A percentile compares a stretch with the other conserved stretches of the same genome.
These are phyloP conservation scores for Vaccinium vitisidaea DNA, from an alignment of 148 eudicot genomes.

Conservation along the genomic window DNA sequence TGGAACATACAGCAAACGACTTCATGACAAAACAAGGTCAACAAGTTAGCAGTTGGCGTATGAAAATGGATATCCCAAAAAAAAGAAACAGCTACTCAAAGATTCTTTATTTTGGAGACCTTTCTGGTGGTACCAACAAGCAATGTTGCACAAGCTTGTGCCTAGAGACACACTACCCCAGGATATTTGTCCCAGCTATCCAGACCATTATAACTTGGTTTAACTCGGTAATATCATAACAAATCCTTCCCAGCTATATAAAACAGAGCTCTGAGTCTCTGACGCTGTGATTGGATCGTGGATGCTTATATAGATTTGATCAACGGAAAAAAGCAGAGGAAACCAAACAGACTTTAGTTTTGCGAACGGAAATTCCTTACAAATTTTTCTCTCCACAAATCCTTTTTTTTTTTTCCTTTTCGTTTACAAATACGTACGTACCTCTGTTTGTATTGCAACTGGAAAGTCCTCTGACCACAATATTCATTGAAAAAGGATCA, in stretches of 20 bases:
- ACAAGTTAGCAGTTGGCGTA: not conserved
- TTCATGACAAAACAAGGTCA: not conserved
- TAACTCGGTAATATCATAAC: not conserved
- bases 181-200: not conserved
- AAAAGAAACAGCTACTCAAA: not conserved
- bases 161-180: not conserved
- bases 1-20: conserved; percentile 9
- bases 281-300: not conserved
- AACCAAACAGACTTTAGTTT: not conserved
- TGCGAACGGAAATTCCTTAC: too few species aligned
- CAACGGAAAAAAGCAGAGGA: not conserved
- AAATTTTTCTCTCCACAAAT: not conserved
- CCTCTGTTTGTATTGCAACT: conserved; percentile 26
- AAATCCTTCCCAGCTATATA: not conserved
- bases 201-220: not conserved
- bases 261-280: not conserved
- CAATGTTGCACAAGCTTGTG: not conserved
- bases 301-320: not conserved
- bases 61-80: not conserved
- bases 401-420: not conserved
- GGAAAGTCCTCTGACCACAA: conserved; percentile 30
- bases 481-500: conserved; percentile 26
- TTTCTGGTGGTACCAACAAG: not conserved
- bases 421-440: not conserved
- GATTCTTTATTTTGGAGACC: not conserved